These are phyloP conservation scores for Xylaria sp. DNA, from an alignment of 2,329 filamentous ascomycete species.

Conservation along the genomic window DNA sequence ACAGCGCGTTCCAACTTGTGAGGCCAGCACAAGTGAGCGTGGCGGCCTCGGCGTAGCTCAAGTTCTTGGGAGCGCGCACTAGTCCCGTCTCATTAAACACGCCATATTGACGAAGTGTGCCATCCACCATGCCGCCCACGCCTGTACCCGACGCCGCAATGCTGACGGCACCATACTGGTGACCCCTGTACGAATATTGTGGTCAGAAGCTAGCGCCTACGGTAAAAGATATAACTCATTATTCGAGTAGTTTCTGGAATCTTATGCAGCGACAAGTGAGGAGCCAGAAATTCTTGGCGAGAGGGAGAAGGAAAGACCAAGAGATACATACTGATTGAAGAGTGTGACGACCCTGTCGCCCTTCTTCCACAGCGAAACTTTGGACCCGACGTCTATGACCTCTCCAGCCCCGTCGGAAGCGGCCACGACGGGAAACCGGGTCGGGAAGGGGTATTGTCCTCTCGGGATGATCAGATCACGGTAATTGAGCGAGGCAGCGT, in stretches of 20 bases:
- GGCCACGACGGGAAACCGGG: conserved; percentile 58
- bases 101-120: conserved; percentile 73
- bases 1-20: conserved; percentile 75
- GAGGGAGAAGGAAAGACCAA: neutral
- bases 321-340: conserved; percentile 62
- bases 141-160: conserved; percentile 59
- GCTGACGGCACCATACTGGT: conserved; percentile 59
- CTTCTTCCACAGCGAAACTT: conserved; percentile 60
- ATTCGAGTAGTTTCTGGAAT: neutral
- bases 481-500: conserved; percentile 65
- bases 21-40: conserved; percentile 70
- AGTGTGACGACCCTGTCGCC: conserved; percentile 69
- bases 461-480: conserved; percentile 63
- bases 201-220: neutral
- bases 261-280: neutral
- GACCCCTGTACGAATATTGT: conserved; percentile 44
- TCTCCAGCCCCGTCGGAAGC: conserved; percentile 66
- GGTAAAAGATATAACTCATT: neutral
- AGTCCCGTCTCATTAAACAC: conserved; percentile 76
- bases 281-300: neutral
- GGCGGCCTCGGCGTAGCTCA: conserved; percentile 64
- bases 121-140: conserved; percentile 75
- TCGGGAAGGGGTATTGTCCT: conserved; percentile 60
- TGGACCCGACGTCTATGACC: conserved; percentile 62
- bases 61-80: conserved; percentile 68